Base-by-base conservation (phyloP, 2,329 filamentous ascomycete species). In the Hypoxylon sp. region DNA sequence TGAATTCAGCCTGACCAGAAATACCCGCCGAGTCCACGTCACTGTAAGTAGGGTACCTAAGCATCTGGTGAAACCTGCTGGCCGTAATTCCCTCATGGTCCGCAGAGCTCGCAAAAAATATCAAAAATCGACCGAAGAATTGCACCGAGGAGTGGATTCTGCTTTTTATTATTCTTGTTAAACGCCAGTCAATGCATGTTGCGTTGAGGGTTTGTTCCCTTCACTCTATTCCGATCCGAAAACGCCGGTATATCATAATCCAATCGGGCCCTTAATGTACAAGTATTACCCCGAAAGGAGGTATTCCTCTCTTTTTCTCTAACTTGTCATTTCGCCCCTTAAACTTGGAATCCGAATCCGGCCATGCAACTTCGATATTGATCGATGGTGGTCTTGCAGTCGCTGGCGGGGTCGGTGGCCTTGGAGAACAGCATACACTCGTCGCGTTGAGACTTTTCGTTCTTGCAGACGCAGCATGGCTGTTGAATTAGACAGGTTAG, bases 351-450 rank as follows among this genome's bases (percentile, higher is more conserved):
- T 11, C 94, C 94, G 67, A 89, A 97, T 7, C 91, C 89, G 50
- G 86, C 85, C 94, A 99, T 97, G 73, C 94, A 99, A 63, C 75
- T 84, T 75, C 86, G 87, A 78, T 99, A 99, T 69, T 90, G 86
- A 19, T 90, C 84, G 59, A 99, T 89, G 57, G 90, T 81, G 40
- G 86, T 82, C 72, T 86, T 82, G 80, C 94, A 99, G 66, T 95
- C 91, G 67, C 84, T 81, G 65, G 90, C 83, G 27, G 94, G 90
- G 69, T 97, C 88, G 67, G 87, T 81, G 55, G 89, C 81, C 57
- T 84, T 91, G 47, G 91, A 96, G 78, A 97, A 97, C 48, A 99
- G 89, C 93, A 99, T 97, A 80, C 94, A 99, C 75, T 99, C 92
- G 76, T 99, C 94, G 59, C 94, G 90, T 63, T 82, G 82, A 27